Base-by-base conservation (phyloP, 2,329 filamentous ascomycete species). In the Pseudogymnoascus sp. region DNA sequence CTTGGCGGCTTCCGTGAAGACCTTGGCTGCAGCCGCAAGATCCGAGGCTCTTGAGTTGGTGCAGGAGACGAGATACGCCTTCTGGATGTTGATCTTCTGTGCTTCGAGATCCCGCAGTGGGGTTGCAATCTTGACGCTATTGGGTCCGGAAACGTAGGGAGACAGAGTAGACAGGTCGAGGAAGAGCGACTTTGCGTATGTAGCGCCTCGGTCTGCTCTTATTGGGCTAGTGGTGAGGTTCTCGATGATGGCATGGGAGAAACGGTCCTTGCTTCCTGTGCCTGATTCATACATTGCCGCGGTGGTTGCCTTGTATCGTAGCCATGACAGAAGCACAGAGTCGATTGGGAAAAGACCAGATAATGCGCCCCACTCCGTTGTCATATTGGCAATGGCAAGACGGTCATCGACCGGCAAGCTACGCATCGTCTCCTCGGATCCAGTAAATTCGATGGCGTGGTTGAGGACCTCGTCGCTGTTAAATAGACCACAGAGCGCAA, bases 381-480 rank as follows among this genome's bases (percentile, higher is more conserved):
- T 87, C 90, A 95, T 95, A 72, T 93, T 95, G 4, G 80, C 75
- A 35, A 91, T 90, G 0, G 90, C 88, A 35, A 96, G 74, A 9
- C 92, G 80, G 67, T 88, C 81, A 68, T 95, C 90, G 0, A 96
- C 78, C 0, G 86, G 79, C 1, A 96, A 79, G 69, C 83, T 91
- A 45, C 77, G 71, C 80, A 95, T 83, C 0, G 92, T 96, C 72
- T 92, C 81, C 66, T 91, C 86, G 0, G 87, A 86, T 11, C 93
- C 93, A 0, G 85, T 86, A 70, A 97, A 96, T 71, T 97, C 93
- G 64, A 97, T 87, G 4, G 86, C 86, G 72, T 96, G 91, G 76
- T 97, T 97, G 12, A 97, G 81, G 0, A 97, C 93, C 49, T 96
- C 91, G 68, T 91, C 88, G 61, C 89, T 85, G 75, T 90, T 89